phyloP scores from a whole-genome alignment of 2,329 filamentous ascomycete species.

The Apiospora sp. region DNA sequence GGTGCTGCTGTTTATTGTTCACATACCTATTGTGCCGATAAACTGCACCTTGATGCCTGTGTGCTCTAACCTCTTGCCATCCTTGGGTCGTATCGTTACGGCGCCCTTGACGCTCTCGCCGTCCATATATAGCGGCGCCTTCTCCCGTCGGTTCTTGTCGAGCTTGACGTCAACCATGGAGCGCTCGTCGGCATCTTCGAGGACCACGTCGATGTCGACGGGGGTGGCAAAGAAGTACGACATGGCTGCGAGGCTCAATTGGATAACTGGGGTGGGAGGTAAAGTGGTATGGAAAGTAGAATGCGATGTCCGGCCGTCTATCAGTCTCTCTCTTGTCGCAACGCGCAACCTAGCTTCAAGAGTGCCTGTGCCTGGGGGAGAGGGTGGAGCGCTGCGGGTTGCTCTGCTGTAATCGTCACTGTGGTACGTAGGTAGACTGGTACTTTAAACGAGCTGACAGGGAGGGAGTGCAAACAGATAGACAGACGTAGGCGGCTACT shows the following conservation, averaged over 20 bases:
- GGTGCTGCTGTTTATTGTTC: conserved; percentile 6
- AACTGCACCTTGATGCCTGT: conserved; percentile 99
- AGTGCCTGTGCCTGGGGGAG: background rate
- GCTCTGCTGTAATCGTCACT: conserved; percentile 10
- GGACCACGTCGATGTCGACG: conserved; percentile 98
- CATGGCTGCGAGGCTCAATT: conserved; percentile 61
- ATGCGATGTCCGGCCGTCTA: background rate
- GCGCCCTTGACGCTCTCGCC: conserved; percentile 97
- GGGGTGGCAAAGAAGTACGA: conserved; percentile 98
- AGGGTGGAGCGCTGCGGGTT: conserved; percentile 8
- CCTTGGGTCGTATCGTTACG: conserved; percentile 94
- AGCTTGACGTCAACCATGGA: conserved; percentile 97
- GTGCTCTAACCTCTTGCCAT: conserved; percentile 97
- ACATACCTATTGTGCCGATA: conserved; percentile 92
- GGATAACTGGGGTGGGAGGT: background rate
- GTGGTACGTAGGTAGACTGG: background rate
- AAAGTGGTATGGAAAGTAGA: conserved; percentile 2
- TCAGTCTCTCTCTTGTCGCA: background rate
- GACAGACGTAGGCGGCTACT: background rate
- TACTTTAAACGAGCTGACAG: background rate
- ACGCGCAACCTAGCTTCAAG: conserved; percentile 13
- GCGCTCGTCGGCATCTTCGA: conserved; percentile 93
- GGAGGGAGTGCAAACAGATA: background rate
- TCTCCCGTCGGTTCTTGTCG: conserved; percentile 96
- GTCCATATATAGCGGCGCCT: conserved; percentile 96